phyloP scores from a whole-genome alignment of 352 stramenopile genomes.

The Globisporangium barbulae region DNA sequence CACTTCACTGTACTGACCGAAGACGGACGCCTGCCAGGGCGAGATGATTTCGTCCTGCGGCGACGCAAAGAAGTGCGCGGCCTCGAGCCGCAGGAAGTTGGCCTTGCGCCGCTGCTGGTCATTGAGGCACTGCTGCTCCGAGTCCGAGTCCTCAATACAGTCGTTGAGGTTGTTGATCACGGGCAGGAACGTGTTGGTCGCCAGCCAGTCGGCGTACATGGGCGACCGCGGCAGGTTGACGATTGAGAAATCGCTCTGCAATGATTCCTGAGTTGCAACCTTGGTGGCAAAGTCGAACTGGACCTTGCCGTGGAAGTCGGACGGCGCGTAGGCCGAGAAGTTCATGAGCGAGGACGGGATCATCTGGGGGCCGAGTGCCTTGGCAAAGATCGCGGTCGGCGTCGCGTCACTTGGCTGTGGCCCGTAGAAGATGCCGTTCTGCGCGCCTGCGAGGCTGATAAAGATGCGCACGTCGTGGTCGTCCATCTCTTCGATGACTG shows the following conservation, averaged over 20 bases:
- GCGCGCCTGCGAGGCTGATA: conserved; percentile 34
- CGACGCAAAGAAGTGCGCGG: conserved; percentile 46
- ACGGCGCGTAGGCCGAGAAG: too few relatives aligned
- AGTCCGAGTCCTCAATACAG: too few relatives aligned
- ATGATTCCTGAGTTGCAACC: conserved; percentile 15
- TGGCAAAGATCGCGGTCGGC: conserved; percentile 15
- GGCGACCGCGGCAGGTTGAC: conserved; percentile 28
- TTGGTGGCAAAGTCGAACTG: too few relatives aligned
- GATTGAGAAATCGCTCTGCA: conserved; percentile 23
- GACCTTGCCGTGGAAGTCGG: too few relatives aligned
- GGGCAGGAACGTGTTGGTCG: conserved; percentile 22
- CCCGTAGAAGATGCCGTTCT: conserved; percentile 52
- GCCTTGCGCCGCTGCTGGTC: conserved; percentile 23
- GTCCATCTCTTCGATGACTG: conserved; percentile 54
- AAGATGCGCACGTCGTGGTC: conserved; percentile 47
- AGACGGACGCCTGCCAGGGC: conserved; percentile 33
- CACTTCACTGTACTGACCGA: conserved; percentile 31
- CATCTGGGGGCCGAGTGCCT: neutral
- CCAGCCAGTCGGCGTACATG: conserved; percentile 17
- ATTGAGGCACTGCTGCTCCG: conserved; percentile 14
- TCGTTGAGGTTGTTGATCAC: conserved; percentile 29
- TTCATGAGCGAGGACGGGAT: conserved; percentile 12
- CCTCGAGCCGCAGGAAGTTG: conserved; percentile 32
- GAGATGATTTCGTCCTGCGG: conserved; percentile 27
- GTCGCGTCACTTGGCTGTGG: conserved; percentile 24